These are phyloP conservation scores for Penicillium brasilianum DNA, from an alignment of 2,329 filamentous ascomycete species.

Conservation along the genomic window DNA sequence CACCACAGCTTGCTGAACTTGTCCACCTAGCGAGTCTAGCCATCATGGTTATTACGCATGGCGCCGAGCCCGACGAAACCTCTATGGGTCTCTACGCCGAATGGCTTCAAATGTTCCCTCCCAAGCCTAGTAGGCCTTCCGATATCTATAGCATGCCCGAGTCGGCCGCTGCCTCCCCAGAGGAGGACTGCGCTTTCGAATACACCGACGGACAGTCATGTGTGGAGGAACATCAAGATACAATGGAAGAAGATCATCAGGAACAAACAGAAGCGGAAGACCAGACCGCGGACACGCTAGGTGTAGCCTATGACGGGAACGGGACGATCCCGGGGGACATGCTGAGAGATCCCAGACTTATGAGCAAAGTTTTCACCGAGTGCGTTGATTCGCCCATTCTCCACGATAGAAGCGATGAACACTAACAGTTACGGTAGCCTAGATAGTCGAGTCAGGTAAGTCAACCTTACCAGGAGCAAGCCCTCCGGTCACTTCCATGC, in stretches of 20 bases:
- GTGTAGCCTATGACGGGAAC: background rate
- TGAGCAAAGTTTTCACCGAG: background rate
- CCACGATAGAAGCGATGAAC: background rate
- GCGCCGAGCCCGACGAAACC: background rate
- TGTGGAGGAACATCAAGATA: background rate
- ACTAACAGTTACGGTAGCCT: background rate
- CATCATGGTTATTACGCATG: background rate
- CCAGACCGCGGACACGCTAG: background rate
- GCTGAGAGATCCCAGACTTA: background rate
- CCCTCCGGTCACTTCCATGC: background rate
- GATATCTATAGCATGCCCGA: background rate
- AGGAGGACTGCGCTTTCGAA: background rate
- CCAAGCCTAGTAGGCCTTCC: background rate
- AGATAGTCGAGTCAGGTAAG: background rate
- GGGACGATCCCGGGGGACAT: background rate
- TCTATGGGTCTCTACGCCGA: background rate
- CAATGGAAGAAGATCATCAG: background rate
- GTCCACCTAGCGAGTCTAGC: background rate
- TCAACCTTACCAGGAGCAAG: background rate
- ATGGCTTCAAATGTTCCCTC: background rate
- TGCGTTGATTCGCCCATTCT: background rate
- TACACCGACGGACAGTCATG: background rate
- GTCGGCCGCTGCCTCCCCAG: background rate
- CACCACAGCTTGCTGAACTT: background rate
- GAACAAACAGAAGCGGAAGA: background rate